A percentile compares a stretch with the other conserved stretches of the same genome.
Evolutionary conservation across 495 filamentous ascomycete genomes (phyloP).

Genomic region (Trichocladium uniseriatum): DNA sequence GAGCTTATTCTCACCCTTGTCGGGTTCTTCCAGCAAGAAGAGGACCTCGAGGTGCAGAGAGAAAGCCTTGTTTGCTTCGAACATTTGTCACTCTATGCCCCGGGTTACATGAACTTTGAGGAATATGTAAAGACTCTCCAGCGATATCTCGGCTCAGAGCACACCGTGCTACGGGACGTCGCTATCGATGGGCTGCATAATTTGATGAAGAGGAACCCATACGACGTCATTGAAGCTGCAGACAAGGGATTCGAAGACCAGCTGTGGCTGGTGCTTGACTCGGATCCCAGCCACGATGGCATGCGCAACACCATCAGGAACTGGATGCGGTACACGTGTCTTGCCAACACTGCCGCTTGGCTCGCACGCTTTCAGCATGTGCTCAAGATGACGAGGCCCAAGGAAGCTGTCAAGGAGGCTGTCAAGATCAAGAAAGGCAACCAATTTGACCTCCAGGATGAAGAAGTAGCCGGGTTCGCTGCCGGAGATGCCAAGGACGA

Average conservation of each 20-base stretch:
- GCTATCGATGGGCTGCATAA: conserved; percentile 87
- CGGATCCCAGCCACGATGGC: conserved; percentile 60
- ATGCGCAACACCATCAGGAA: conserved; percentile 75
- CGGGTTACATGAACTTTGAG: conserved; percentile 70
- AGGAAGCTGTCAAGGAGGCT: conserved; percentile 42
- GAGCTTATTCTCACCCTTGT: conserved; percentile 85
- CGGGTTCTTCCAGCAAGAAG: conserved; percentile 71
- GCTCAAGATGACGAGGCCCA: conserved; percentile 72
- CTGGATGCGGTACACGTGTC: conserved; percentile 81
- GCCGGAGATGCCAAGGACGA: conserved; percentile 58
- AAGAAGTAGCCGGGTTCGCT: conserved; percentile 93
- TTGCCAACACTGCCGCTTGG: conserved; percentile 71
- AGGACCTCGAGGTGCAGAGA: conserved; percentile 58
- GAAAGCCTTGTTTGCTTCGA: conserved; percentile 79
- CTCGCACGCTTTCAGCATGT: conserved; percentile 79
- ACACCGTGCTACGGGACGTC: conserved; percentile 60
- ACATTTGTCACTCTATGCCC: conserved; percentile 86
- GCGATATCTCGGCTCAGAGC: conserved; percentile 58
- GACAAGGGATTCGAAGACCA: conserved; percentile 76
- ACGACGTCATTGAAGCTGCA: conserved; percentile 64
- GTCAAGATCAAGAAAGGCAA: conserved; percentile 41
- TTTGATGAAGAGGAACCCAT: conserved; percentile 84
- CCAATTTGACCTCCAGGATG: conserved; percentile 74
- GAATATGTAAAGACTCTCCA: conserved; percentile 79
- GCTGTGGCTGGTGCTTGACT: conserved; percentile 81